phyloP scores from a whole-genome alignment of 2,329 filamentous ascomycete species.

The Diplodia seriata region DNA sequence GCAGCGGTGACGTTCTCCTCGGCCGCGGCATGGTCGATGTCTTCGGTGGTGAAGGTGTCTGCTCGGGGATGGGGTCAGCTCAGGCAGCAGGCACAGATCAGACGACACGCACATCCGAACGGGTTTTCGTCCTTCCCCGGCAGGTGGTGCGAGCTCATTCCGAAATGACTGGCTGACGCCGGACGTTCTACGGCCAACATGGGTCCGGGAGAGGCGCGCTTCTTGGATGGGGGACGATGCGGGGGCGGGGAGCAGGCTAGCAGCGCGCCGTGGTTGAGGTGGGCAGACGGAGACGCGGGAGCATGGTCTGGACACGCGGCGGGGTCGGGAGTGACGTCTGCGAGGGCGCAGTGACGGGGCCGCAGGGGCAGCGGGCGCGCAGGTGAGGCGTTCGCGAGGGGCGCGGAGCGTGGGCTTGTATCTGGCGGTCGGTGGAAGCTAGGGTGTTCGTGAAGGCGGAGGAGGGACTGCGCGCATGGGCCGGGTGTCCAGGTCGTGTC shows the following conservation, averaged over 20 bases:
- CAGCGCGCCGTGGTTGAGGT: constrained; percentile 20
- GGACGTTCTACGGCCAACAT: constrained; percentile 31
- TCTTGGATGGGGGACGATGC: neutral
- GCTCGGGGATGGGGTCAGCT: neutral
- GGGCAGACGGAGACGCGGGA: neutral
- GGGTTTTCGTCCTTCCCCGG: constrained; percentile 31
- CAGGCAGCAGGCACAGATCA: constrained; percentile 4
- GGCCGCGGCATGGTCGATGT: constrained; percentile 30
- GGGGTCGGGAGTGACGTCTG: constrained; percentile 12
- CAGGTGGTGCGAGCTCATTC: constrained; percentile 32
- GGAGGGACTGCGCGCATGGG: constrained; percentile 13
- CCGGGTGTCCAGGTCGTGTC: constrained; percentile 12
- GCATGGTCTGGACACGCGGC: constrained; percentile 8
- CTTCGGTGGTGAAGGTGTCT: constrained; percentile 27
- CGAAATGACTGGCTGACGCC: constrained; percentile 31
- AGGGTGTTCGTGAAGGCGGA: constrained; percentile 16
- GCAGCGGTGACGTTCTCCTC: constrained; percentile 28
- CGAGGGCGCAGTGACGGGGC: constrained; percentile 9
- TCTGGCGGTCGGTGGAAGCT: constrained; percentile 18
- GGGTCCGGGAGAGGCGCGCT: neutral
- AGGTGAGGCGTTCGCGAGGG: neutral
- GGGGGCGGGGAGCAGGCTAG: constrained; percentile 22
- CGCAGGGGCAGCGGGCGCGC: constrained; percentile 11
- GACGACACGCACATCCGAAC: constrained; percentile 30
- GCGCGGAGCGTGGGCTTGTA: constrained; percentile 4